Evolutionary conservation across 371 early-diverging fungal genomes (phyloP), one percentile per base, ranked within the genome.

Genomic region (Mortierella sp.): DNA sequence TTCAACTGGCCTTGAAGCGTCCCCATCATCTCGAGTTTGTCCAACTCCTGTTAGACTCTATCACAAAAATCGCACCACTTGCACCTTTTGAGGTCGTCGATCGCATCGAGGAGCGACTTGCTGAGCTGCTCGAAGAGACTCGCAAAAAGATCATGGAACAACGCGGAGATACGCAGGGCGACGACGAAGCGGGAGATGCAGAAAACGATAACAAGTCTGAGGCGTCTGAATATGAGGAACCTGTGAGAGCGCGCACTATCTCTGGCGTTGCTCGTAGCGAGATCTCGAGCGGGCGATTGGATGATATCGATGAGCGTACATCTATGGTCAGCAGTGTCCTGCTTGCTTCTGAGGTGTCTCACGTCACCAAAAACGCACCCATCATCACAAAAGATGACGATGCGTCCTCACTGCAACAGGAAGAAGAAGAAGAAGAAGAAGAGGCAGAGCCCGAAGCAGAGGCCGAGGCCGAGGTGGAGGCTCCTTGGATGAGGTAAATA

Each of bases 11-110:
- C 11, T 57, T 81, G 66, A 81, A 81, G 61, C 64, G 81, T 1
- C 81, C 75, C 26, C 81, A 81, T 32, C 81, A 81, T 58, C 70
- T 81, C 3, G 81, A 81, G 24, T 81, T 81, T 72, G 76, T 81
- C 4, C 81, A 81, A 37, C 66, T 81, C 5, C 62, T 81, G n/a
- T 51, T 81, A 45, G 76, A 75, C 11, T 81, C 81, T 22, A 81
- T 81, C 43, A 75, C 81, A 37, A 81, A 75, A 57, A 72, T 81
- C 37, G 68, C 70, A 0, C 81, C 81, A 18, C 40, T 81, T 35
- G 65, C 73, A 2, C 81, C 81, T 3, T 81, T 81, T 12, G 81
- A 81, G 45, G 81, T 81, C 14, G 54, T 81, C 6, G 81, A 81
- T 54, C 72, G 81, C 0, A 81, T 81, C 35, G 81, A 81, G 47